A percentile compares a stretch with the other conserved stretches of the same genome.
phyloP scores from a whole-genome alignment of 2,329 filamentous ascomycete genomes.

The Penicillium verrucosum region DNA sequence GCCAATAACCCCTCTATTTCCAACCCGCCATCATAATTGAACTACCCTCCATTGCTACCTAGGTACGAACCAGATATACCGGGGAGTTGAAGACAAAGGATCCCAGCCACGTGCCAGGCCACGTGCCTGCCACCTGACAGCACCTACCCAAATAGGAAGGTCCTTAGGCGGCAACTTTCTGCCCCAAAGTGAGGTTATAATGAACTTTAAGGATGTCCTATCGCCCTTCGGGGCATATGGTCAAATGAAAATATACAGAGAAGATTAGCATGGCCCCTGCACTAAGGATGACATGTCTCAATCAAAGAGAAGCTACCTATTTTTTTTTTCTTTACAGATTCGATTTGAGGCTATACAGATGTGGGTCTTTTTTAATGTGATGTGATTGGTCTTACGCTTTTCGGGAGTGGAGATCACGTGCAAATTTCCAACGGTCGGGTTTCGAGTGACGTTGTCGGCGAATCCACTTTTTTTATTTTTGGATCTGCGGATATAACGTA shows the following conservation, averaged over 20 bases:
- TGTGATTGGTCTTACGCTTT: neutral
- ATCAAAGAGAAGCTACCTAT: conserved; percentile 73
- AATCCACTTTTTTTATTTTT: neutral
- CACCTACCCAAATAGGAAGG: neutral
- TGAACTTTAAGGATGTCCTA: neutral
- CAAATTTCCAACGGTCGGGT: accelerated
- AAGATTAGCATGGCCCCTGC: conserved; percentile 80
- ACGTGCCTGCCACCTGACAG: neutral
- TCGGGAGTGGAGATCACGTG: neutral
- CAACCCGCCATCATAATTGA: neutral
- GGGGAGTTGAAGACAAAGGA: neutral
- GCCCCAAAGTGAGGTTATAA: neutral
- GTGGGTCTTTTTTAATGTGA: neutral
- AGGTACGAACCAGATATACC: neutral
- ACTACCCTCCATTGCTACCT: neutral
- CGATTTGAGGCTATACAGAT: neutral
- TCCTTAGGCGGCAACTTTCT: neutral
- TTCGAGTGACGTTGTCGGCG: neutral
- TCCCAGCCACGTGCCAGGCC: neutral
- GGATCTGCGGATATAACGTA: neutral
- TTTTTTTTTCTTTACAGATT: conserved; percentile 53
- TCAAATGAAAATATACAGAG: conserved; percentile 69
- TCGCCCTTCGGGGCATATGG: conserved; percentile 53
- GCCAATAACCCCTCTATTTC: neutral
- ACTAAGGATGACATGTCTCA: conserved; percentile 92